Percentiles rank a stretch among this genome's conserved stretches.
Evolutionary conservation across 2,329 filamentous ascomycete species (phyloP).

Genomic region (Graphilbum sp.): DNA sequence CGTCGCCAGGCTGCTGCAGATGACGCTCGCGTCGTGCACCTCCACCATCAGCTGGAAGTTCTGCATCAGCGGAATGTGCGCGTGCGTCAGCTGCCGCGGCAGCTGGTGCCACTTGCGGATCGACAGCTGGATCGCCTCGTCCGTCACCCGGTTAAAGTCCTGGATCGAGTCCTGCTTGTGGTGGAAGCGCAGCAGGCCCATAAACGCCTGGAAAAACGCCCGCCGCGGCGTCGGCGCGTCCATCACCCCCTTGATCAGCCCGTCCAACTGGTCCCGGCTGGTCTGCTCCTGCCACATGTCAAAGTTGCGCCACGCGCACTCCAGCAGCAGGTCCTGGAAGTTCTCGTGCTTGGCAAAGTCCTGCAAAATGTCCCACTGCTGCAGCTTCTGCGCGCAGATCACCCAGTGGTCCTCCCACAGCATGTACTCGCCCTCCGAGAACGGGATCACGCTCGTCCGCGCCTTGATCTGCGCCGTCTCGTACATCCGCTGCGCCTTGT

Average conservation of each 20-base stretch:
- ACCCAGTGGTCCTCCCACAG: slow-evolving; percentile 99
- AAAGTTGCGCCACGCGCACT: slow-evolving; percentile 88
- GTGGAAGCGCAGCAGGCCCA: slow-evolving; percentile 87
- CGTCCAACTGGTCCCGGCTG: slow-evolving; percentile 78
- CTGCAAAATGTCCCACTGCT: slow-evolving; percentile 96
- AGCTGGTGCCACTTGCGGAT: slow-evolving; percentile 98
- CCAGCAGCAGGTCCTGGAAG: slow-evolving; percentile 85
- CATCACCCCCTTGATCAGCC: slow-evolving; percentile 90
- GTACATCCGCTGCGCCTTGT: slow-evolving; percentile 94
- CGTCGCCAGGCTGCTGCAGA: slow-evolving; percentile 75
- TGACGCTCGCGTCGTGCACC: slow-evolving; percentile 91
- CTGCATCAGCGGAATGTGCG: slow-evolving; percentile 85
- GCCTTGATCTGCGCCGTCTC: slow-evolving; percentile 96
- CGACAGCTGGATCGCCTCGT: slow-evolving; percentile 92
- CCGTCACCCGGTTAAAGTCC: slow-evolving; percentile 81
- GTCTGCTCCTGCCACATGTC: slow-evolving; percentile 86
- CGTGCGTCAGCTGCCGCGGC: slow-evolving; percentile 83
- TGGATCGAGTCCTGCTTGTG: slow-evolving; percentile 64
- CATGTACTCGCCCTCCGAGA: slow-evolving; percentile 94
- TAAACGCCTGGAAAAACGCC: slow-evolving; percentile 97
- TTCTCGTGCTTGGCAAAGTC: slow-evolving; percentile 99
- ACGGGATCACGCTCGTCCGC: slow-evolving; percentile 85
- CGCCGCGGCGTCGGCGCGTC: slow-evolving; percentile 89
- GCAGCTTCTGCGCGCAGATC: slow-evolving; percentile 89
- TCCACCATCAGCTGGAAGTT: slow-evolving; percentile 98